These are phyloP conservation scores for Stenogyne calaminthoides DNA, from an alignment of 305 asterid species.

Conservation along the genomic window DNA sequence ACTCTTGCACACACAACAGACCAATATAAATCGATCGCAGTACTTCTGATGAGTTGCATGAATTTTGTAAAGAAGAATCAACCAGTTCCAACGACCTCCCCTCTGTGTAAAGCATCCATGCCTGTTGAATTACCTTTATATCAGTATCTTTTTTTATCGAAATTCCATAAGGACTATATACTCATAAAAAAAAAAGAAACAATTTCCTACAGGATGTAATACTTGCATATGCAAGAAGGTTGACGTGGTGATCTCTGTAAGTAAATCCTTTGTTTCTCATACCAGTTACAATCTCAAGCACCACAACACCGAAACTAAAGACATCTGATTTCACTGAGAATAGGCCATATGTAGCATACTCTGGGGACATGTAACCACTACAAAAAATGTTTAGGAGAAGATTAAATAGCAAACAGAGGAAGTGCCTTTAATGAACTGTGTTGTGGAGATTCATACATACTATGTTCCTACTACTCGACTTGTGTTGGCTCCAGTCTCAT, in stretches of 20 bases:
- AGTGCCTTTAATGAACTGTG: not conserved
- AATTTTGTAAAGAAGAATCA: conserved; percentile 26
- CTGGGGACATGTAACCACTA: conserved; percentile 42
- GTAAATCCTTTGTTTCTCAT: not conserved
- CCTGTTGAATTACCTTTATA: conserved; percentile 25
- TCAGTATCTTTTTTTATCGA: not conserved
- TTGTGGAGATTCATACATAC: not conserved
- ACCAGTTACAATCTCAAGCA: conserved; percentile 22
- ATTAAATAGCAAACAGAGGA: not conserved
- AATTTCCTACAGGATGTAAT: not conserved
- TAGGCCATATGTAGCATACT: conserved; percentile 44
- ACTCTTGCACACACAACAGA: conserved; percentile 41
- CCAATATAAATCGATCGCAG: conserved; percentile 40
- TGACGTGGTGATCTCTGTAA: conserved; percentile 22
- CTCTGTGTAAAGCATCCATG: conserved; percentile 46
- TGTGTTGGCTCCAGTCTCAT: conserved; percentile 38
- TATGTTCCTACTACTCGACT: not conserved
- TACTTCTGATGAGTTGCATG: conserved; percentile 22
- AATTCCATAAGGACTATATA: not conserved
- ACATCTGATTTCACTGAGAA: conserved; percentile 42
- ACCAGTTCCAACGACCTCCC: conserved; percentile 38
- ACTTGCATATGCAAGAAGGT: conserved; percentile 41
- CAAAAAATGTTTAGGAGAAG: not conserved
- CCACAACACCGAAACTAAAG: conserved; percentile 29
- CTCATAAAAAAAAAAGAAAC: not conserved